phyloP scores from a whole-genome alignment of 208 protist species.

The Crithidia thermophila region DNA sequence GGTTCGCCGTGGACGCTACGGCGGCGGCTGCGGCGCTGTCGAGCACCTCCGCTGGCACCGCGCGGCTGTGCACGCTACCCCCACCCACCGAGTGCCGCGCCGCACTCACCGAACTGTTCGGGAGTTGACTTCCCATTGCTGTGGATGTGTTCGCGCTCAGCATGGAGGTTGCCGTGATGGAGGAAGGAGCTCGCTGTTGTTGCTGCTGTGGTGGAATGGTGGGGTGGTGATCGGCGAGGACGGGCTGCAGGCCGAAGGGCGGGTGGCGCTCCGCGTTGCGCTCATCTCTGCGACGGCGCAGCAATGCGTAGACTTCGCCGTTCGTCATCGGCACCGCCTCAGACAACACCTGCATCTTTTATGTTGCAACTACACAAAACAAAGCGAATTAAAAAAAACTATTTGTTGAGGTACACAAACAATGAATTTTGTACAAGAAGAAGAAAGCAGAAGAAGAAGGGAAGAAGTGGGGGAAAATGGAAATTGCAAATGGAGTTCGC shows the following conservation, averaged over 20 bases:
- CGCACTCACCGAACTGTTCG: too few species aligned
- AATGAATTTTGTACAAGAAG: too few species aligned
- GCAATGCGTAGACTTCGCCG: constrained; percentile 78
- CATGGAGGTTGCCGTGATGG: too few species aligned
- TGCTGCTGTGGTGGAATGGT: constrained; percentile 1
- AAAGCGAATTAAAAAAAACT: too few species aligned
- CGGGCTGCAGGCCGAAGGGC: constrained; percentile 68
- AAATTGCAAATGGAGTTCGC: too few species aligned
- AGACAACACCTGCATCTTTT: constrained; percentile 61
- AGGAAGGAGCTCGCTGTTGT: too few species aligned
- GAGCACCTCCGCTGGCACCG: constrained; percentile 13
- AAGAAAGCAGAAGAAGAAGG: too few species aligned
- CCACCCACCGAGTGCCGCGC: neutral
- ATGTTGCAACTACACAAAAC: too few species aligned
- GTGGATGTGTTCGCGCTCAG: too few species aligned
- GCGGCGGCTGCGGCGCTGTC: constrained; percentile 18
- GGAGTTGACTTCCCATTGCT: too few species aligned
- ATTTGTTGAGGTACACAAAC: too few species aligned
- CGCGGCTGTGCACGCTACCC: neutral
- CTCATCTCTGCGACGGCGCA: constrained; percentile 82
- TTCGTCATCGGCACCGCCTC: constrained; percentile 76
- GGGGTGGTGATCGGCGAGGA: constrained; percentile 27
- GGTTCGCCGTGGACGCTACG: constrained; percentile 23
- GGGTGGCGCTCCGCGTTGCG: constrained; percentile 61
- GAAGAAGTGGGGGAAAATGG: too few species aligned